Conservation (phyloP, 495 filamentous ascomycete species). For the Gamarada debralockiae region DNA sequence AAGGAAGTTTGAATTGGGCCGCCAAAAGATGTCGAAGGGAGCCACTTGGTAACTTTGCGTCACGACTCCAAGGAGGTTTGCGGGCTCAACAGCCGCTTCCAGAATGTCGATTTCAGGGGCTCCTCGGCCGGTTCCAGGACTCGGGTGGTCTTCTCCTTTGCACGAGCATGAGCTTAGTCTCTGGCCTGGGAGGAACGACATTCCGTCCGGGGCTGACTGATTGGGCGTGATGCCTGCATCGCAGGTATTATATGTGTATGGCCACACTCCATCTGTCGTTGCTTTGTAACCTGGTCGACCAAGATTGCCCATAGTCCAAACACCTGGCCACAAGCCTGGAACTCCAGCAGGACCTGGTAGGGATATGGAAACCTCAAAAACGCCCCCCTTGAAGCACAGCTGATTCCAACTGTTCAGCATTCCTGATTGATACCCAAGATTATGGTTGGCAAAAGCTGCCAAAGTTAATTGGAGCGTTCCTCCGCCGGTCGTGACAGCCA, state of each 20-base stretch:
- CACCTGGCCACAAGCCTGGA: conserved; percentile 37
- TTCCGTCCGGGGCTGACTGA: conserved; percentile 63
- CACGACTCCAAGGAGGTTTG: conserved; percentile 47
- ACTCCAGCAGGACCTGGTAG: conserved; percentile 65
- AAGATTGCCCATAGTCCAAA: conserved; percentile 72
- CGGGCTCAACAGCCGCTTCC: conserved; percentile 58
- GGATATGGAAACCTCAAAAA: conserved; percentile 73
- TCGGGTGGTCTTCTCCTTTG: conserved; percentile 61
- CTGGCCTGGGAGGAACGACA: conserved; percentile 70
- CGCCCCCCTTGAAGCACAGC: conserved; percentile 71
- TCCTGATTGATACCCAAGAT: conserved; percentile 64
- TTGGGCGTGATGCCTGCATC: conserved; percentile 73
- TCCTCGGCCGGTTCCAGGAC: conserved; percentile 63
- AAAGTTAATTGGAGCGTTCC: conserved; percentile 67
- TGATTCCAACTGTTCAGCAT: conserved; percentile 84
- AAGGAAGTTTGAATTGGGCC: conserved; percentile 60
- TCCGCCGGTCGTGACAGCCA: conserved; percentile 63
- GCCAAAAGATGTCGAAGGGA: conserved; percentile 72
- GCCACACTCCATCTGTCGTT: conserved; percentile 71
- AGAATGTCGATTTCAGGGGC: conserved; percentile 76
- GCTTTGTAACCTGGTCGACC: conserved; percentile 65
- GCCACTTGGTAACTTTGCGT: conserved; percentile 73
- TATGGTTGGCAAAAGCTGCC: conserved; percentile 62
- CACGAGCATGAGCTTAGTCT: conserved; percentile 68
- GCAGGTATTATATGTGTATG: conserved; percentile 72